Base-by-base conservation (phyloP, 495 filamentous ascomycete genomes). In the Rostrohypoxylon terebratum region DNA sequence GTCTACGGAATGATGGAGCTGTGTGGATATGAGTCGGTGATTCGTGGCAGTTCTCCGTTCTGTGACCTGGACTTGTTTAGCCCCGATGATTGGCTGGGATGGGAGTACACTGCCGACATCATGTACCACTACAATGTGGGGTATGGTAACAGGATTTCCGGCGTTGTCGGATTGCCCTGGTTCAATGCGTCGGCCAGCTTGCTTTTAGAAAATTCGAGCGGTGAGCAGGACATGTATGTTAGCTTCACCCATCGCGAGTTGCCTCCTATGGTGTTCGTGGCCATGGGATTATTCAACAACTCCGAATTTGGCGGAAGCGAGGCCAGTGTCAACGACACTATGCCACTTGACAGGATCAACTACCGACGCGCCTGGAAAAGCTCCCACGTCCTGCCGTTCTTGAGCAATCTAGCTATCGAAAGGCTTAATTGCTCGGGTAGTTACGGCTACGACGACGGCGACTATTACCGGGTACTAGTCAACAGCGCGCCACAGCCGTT, bases 241-340 rank as follows among this genome's bases (percentile, higher is more conserved):
- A 84, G 81, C 59, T 86, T 85, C 76, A 86, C 83, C 0, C 84
- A 86, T 69, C 82, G 84, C 8, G 83, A 86, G 72, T 67, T 85
- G 8, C 83, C 81, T 25, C 83, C 83, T 9, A 81, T 80, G 44
- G 83, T 86, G 7, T 72, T 82, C 5, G 83, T 85, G 0, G 83
- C 83, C 25, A 75, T 86, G 72, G 84, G 84, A 9, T 71, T 86
- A 4, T 85, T 85, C 77, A 85, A 86, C 73, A 85, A 85, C 59
- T 82, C 82, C 16, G 83, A 69, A 1, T 82, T 79, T 67, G 73
- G 78, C 4, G 83, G 82, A 38, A 73, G 75, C n/a, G 78, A 78
- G 54, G 65, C 67, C 0, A 65, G 71, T 10, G 78, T 83, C 63
- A 86, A 86, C 59, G 79, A 79, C 57, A 85, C 84, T 4, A 85